These are phyloP conservation scores for Sanguinoderma infundibulare DNA, from an alignment of 1,284 basidiomycete genomes.

Conservation along the genomic window DNA sequence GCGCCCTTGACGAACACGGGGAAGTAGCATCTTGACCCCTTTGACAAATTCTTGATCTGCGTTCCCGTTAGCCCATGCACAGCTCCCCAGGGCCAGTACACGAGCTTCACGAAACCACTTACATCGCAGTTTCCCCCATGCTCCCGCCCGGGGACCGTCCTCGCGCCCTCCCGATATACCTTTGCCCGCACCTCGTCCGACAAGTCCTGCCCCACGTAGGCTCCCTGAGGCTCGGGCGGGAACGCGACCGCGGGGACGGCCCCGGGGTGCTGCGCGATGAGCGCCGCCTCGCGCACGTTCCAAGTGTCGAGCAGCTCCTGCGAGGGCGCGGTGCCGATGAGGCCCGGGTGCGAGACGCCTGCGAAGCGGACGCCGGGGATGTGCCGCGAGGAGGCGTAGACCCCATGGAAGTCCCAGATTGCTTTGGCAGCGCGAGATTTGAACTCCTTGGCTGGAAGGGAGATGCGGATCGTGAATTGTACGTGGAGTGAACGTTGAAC, in stretches of 20 bases:
- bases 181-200: constrained; percentile 51
- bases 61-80: not conserved
- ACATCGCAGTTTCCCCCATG: constrained; percentile 87
- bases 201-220: constrained; percentile 74
- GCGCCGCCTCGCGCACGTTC: constrained; percentile 72
- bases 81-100: not conserved
- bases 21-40: constrained; percentile 76
- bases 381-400: constrained; percentile 74
- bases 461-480: not conserved
- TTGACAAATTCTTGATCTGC: constrained; percentile 77
- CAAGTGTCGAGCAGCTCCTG: constrained; percentile 72
- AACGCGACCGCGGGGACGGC: constrained; percentile 71
- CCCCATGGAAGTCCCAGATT: constrained; percentile 81
- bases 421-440: constrained; percentile 75
- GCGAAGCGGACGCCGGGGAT: constrained; percentile 82
- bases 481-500: too few relatives aligned
- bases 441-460: constrained; percentile 61
- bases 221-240: constrained; percentile 62
- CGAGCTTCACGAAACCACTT: constrained; percentile 26
- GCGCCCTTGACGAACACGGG: constrained; percentile 81
- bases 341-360: constrained; percentile 77
- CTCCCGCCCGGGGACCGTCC: constrained; percentile 79
- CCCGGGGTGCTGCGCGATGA: constrained; percentile 61
- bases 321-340: constrained; percentile 80
- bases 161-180: constrained; percentile 71